Evolutionary conservation across 495 filamentous ascomycete species (phyloP), one percentile per base, ranked within the genome.

Genomic region (Hyaloscypha bicolor): DNA sequence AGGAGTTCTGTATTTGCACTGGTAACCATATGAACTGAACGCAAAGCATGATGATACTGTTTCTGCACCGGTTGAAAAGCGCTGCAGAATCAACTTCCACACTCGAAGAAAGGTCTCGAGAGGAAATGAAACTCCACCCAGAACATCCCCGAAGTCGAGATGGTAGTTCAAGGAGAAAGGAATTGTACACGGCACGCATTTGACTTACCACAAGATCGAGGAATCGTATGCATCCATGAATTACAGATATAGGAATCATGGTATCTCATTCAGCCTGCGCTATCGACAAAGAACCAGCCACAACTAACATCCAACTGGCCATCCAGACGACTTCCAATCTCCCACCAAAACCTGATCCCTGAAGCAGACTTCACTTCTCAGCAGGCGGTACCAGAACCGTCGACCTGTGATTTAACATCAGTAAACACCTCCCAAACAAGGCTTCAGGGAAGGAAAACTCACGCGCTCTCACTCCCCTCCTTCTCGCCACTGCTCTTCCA

Each of bases 401-500:
- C 11, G 68, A 70, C 14, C 68, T 70, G 2, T 25, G 25, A 59
- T n/a, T 31, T 2, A 58, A 9, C 19, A 59, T 65, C 33, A 65
- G 16, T 9, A 42, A 9, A 14, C 48, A 65, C 2, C 19, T 22
- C 30, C 12, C 12, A 37, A 56, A 29, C 30, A 3, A 19, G 48
- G 35, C 9, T 29, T 42, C n/a, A 64, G 16, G 30, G 6, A 60
- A 57, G 21, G 42, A 64, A 52, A 45, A 69, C 66, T 67, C 60
- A 69, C 66, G 39, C 55, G 35, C 66, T 71, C 53, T 71, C 72
- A 3, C 66, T 71, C 79, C 76, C 72, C 69, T 79, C 78, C 55
- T 65, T 62, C 73, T 78, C 75, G 65, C 69, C 78, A 32, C 72
- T 74, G 30, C 72, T 72, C 62, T 82, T 80, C 64, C 77, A 79